A percentile compares a stretch with the other conserved stretches of the same genome.
Evolutionary conservation across 805 yeast genomes (phyloP).

Genomic region (Ogataea neopini): DNA sequence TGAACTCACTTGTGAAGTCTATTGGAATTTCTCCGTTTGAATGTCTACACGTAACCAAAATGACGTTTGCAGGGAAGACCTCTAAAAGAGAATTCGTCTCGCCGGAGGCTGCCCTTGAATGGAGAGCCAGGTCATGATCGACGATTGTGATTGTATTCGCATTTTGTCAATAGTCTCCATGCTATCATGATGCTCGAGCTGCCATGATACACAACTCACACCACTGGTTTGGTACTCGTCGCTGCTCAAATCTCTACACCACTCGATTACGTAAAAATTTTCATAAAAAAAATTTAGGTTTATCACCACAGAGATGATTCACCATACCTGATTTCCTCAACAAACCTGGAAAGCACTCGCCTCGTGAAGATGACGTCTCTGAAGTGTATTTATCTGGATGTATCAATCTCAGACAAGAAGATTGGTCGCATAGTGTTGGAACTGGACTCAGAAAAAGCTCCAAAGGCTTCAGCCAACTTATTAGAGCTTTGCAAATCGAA

Average conservation of each 20-base stretch:
- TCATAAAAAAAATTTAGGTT: background rate
- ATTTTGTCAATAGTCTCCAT: too few relatives aligned
- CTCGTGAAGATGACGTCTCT: background rate
- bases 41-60: too few relatives aligned
- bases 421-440: conserved; percentile 66
- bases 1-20: too few relatives aligned
- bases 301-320: background rate
- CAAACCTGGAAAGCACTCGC: background rate
- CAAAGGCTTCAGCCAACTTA: conserved; percentile 56
- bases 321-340: background rate
- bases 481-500: conserved; percentile 44
- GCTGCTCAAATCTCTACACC: background rate
- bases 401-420: conserved; percentile 42
- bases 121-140: too few relatives aligned
- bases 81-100: too few relatives aligned
- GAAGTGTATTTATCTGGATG: conserved; percentile 48
- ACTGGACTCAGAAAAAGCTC: conserved; percentile 51
- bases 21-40: too few relatives aligned
- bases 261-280: conserved; percentile 8
- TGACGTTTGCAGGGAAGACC: too few relatives aligned
- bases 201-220: background rate
- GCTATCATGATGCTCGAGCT: too few relatives aligned
- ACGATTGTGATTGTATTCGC: too few relatives aligned
- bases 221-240: too few relatives aligned
- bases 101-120: too few relatives aligned